Conservation (phyloP, 192 early-diverging fungal species). For the Backusella westeae region DNA sequence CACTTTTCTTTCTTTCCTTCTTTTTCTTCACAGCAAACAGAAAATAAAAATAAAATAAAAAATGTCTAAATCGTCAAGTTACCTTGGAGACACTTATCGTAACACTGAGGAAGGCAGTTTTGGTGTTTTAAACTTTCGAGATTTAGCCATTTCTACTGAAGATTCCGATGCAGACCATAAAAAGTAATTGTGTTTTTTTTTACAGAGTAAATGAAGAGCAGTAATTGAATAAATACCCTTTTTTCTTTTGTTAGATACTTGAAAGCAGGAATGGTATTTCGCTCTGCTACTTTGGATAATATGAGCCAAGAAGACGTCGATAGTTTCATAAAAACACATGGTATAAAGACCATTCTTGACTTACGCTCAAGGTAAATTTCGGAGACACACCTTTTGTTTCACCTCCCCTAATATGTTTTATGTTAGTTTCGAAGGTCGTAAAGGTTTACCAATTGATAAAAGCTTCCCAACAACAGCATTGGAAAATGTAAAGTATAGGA, state of each 20-base stretch:
- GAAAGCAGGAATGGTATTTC: conserved; percentile 34
- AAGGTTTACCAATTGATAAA: conserved; percentile 22
- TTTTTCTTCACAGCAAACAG: neutral
- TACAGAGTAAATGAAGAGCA: neutral
- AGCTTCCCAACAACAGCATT: conserved; percentile 22
- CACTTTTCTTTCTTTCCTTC: neutral
- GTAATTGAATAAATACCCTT: neutral
- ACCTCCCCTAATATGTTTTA: neutral
- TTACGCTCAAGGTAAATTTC: conserved; percentile 32
- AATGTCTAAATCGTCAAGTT: neutral
- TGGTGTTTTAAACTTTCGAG: conserved; percentile 28
- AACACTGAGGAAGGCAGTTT: neutral
- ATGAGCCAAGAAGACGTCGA: conserved; percentile 33
- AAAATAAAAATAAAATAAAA: too few species aligned
- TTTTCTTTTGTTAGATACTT: conserved; percentile 27
- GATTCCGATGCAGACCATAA: conserved; percentile 4
- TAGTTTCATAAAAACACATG: conserved; percentile 21
- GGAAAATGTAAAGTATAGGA: conserved; percentile 12
- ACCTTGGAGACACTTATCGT: neutral
- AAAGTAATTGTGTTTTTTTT: neutral
- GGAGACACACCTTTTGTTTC: neutral
- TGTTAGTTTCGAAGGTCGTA: conserved; percentile 2
- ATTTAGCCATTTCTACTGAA: conserved; percentile 16
- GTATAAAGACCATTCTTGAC: conserved; percentile 42
- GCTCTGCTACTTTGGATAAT: conserved; percentile 43